Conservation (phyloP, 352 stramenopile genomes). For the Phytophthora megakarya region DNA sequence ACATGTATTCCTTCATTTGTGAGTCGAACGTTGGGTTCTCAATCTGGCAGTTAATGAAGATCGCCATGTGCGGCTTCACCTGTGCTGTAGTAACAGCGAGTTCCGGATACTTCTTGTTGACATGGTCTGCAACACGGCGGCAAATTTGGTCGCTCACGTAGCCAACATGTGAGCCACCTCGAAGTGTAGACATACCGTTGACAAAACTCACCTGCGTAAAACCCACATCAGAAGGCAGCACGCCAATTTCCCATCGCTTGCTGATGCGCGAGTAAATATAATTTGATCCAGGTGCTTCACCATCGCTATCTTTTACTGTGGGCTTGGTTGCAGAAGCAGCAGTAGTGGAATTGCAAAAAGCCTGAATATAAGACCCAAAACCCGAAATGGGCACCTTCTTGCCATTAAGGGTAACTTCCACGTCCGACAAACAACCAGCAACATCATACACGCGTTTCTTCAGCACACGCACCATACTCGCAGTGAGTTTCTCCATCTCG, state of each 20-base stretch:
- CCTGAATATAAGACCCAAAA: conserved; percentile 97
- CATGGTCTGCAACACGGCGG: conserved; percentile 90
- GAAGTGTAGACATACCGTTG: conserved; percentile 97
- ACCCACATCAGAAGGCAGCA: conserved; percentile 88
- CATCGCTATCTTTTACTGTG: conserved; percentile 34
- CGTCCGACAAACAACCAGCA: conserved; percentile 94
- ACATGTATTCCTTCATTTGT: conserved; percentile 99
- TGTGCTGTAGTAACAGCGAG: conserved; percentile 91
- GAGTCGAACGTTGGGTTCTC: conserved; percentile 99
- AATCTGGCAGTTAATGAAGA: conserved; percentile 99
- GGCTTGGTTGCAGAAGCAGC: neutral
- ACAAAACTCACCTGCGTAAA: conserved; percentile 99
- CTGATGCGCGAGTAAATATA: conserved; percentile 94
- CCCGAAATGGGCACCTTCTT: conserved; percentile 85
- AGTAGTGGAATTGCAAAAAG: conserved; percentile 82
- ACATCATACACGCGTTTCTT: conserved; percentile 99
- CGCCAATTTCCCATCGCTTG: conserved; percentile 96
- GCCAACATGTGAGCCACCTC: conserved; percentile 96
- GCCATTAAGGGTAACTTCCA: conserved; percentile 94
- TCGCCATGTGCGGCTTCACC: conserved; percentile 97
- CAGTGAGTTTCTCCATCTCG: conserved; percentile 94
- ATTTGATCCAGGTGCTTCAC: conserved; percentile 71
- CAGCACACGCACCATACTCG: conserved; percentile 93
- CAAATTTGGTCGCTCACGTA: conserved; percentile 87
- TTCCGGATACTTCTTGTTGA: conserved; percentile 97